phyloP scores from a whole-genome alignment of 2,329 filamentous ascomycete species.

The Alternaria sp. region DNA sequence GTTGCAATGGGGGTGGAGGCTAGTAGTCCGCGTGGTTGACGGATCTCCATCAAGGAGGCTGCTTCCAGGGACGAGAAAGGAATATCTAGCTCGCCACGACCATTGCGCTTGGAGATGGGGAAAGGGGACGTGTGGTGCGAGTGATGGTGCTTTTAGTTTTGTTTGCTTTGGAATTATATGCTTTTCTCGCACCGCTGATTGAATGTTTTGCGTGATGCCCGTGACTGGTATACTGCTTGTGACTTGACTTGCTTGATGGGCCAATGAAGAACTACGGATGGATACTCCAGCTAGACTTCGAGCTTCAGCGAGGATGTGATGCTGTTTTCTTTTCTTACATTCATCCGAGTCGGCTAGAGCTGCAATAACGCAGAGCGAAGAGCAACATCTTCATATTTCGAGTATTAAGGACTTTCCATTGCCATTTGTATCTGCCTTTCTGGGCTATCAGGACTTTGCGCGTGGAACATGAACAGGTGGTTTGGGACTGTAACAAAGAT shows the following conservation, averaged over 20 bases:
- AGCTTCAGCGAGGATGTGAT: not conserved
- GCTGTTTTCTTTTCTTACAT: not conserved
- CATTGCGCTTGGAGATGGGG: constrained; percentile 26
- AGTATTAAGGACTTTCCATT: not conserved
- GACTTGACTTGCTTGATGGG: not conserved
- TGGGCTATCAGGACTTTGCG: not conserved
- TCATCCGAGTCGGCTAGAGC: not conserved
- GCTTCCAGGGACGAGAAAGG: constrained; percentile 38
- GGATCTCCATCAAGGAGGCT: constrained; percentile 24
- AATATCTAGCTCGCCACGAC: constrained; percentile 32
- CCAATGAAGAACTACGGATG: not conserved
- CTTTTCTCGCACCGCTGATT: constrained; percentile 5
- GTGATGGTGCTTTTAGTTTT: constrained; percentile 20
- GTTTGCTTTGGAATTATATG: constrained; percentile 17
- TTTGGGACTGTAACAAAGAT: not conserved
- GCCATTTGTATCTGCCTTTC: not conserved
- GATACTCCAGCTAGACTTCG: not conserved
- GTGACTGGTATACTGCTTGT: not conserved
- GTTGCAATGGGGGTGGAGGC: constrained; percentile 24
- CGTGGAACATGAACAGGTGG: not conserved
- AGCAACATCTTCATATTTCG: not conserved
- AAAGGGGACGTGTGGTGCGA: constrained; percentile 6
- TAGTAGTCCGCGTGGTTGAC: constrained; percentile 14
- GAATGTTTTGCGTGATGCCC: not conserved
- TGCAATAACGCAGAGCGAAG: not conserved